Conservation (phyloP, 331 rosid genomes). For the Acacia pycnantha region DNA sequence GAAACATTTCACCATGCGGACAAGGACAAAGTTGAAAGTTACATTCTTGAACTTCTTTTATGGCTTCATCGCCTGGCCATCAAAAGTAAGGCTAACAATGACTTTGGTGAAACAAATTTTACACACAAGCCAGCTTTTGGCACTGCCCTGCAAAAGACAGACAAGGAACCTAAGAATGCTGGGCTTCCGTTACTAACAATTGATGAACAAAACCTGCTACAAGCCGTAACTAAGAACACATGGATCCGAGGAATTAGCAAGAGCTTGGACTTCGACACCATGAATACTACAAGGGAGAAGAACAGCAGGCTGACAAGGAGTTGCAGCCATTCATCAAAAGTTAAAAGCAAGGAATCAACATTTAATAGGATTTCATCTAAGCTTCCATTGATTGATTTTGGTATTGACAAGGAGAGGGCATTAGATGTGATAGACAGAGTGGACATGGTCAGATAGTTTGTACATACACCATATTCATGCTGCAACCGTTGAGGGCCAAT, state of each 20-base stretch:
- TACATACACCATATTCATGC: conserved; percentile 22
- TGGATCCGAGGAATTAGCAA: conserved; percentile 50
- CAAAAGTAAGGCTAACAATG: conserved; percentile 39
- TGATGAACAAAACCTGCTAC: conserved; percentile 58
- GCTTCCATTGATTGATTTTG: conserved; percentile 55
- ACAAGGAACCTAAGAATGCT: conserved; percentile 24
- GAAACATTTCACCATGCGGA: conserved; percentile 84
- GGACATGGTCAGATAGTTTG: conserved; percentile 44
- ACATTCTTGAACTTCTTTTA: conserved; percentile 56
- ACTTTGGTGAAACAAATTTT: conserved; percentile 31
- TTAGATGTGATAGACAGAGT: conserved; percentile 62
- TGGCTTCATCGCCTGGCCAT: conserved; percentile 77
- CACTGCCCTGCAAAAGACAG: conserved; percentile 17
- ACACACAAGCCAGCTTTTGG: conserved; percentile 33
- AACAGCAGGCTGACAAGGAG: conserved; percentile 49
- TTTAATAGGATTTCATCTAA: conserved; percentile 51
- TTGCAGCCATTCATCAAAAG: conserved; percentile 45
- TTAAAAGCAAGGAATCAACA: conserved; percentile 43
- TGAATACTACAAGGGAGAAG: conserved; percentile 32
- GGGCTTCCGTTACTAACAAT: conserved; percentile 29
- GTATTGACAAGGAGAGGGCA: conserved; percentile 55
- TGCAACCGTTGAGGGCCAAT: conserved; percentile 17
- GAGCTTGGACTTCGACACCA: conserved; percentile 61
- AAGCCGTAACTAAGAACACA: conserved; percentile 41
- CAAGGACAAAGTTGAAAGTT: conserved; percentile 68